These are phyloP conservation scores for Quillaja saponaria DNA, from an alignment of 306 rosid species.

Conservation along the genomic window DNA sequence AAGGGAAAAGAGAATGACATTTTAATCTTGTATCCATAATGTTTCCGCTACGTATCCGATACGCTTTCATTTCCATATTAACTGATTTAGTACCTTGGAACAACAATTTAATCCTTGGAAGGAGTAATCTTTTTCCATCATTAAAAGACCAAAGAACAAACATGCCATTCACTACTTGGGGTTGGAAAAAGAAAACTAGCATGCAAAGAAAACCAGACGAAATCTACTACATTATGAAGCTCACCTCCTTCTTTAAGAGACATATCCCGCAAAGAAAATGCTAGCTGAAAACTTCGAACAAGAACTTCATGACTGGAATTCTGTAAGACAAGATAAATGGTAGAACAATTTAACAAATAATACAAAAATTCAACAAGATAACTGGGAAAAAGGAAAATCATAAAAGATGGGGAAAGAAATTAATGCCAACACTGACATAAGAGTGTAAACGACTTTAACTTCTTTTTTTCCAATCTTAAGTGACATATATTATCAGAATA, in stretches of 20 bases:
- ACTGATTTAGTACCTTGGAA: too few species aligned
- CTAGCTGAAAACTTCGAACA: constrained; percentile 80
- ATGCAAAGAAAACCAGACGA: neutral
- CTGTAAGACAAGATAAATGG: constrained; percentile 47
- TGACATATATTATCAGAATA: too few species aligned
- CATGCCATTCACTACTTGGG: neutral
- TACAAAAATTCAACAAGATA: neutral
- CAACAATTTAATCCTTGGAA: too few species aligned
- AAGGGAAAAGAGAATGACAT: too few species aligned
- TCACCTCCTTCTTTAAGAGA: constrained; percentile 77
- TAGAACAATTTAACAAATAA: neutral
- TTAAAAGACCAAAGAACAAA: constrained; percentile 9
- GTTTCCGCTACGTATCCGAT: too few species aligned
- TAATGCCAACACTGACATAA: constrained; percentile 2
- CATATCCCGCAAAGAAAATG: constrained; percentile 73
- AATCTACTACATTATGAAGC: neutral
- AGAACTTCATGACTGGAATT: constrained; percentile 76
- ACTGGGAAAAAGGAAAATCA: constrained; percentile 5
- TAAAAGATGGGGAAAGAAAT: neutral
- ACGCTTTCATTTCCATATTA: too few species aligned
- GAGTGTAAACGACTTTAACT: constrained; percentile 12
- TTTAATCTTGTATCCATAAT: too few species aligned
- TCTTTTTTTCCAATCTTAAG: constrained; percentile 9
- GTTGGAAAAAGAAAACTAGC: too few species aligned
- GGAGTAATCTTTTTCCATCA: neutral